Percentiles rank a stretch among this genome's conserved stretches.
These are phyloP conservation scores for Aspergillus aculeatinus DNA, from an alignment of 2,329 filamentous ascomycete species.

Conservation along the genomic window DNA sequence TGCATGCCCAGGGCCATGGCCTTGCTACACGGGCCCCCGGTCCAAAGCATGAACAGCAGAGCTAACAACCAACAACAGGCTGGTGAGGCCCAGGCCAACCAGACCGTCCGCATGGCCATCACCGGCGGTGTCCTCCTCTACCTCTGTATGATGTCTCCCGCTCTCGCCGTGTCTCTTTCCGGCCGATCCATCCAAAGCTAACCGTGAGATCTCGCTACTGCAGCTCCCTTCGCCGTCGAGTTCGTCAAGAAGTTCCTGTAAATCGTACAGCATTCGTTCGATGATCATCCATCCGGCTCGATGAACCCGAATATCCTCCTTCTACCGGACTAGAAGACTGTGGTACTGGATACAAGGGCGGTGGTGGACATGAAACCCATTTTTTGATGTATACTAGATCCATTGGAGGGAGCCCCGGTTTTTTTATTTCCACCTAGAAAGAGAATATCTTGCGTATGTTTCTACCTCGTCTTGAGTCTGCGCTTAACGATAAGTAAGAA, in stretches of 20 bases:
- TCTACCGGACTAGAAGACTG: neutral
- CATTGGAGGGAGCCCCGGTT: neutral
- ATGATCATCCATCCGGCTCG: neutral
- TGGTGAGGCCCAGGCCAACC: slow-evolving; percentile 54
- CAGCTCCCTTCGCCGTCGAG: slow-evolving; percentile 52
- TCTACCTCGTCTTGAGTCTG: neutral
- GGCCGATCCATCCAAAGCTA: neutral
- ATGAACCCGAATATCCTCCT: neutral
- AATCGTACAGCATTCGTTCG: slow-evolving; percentile 15
- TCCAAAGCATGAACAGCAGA: neutral
- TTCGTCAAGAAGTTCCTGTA: slow-evolving; percentile 50
- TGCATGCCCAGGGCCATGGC: too few species aligned
- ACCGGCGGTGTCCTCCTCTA: slow-evolving; percentile 59
- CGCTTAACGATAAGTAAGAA: neutral
- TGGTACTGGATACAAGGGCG: neutral
- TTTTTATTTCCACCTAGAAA: neutral
- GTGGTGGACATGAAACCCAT: neutral
- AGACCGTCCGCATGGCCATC: slow-evolving; percentile 56
- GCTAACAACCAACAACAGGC: slow-evolving; percentile 30
- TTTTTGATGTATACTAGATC: neutral
- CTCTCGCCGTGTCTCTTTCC: neutral
- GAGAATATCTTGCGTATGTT: neutral
- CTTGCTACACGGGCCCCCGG: too few species aligned
- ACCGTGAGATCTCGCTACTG: neutral
- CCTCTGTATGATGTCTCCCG: slow-evolving; percentile 55